Base-by-base conservation (phyloP, 1,139 yeast genomes). In the Suhomyces choctaworum region DNA sequence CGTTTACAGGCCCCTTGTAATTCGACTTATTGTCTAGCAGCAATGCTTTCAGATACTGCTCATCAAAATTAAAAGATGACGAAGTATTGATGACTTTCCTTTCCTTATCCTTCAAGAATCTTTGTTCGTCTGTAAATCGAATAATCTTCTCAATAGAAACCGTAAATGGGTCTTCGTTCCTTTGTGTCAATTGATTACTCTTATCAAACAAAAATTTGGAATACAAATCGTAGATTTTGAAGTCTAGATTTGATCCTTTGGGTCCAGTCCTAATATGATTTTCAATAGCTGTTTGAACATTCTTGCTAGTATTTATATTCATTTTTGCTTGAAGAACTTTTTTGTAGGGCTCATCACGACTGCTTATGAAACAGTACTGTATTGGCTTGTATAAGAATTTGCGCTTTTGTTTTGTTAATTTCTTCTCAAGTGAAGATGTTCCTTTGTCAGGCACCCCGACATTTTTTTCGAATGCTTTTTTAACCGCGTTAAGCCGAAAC, bases 281-380 rank as follows among this genome's bases (percentile, higher is more conserved):
- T 24, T 35, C 32, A 4, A 32, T 27, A 1, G 30, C 24, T 9
- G 11, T 19, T 13, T 17, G 27, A n/a, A 32, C 25, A 7, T 13
- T 27, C 13, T 14, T 23, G 1, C 25, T 10, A 12, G 13, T 29
- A 3, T 30, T 22, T 16, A 29, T 23, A 25, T 34, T 20, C 36
- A 29, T 27, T 32, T 41, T 45, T 20, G 31, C 34, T 31, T 39
- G 38, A 4, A 48, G 35, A 22, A 47, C 29, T 11, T 39, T 34
- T 16, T 47, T 42, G 28, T 43, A 51, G 1, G 47, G 34, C n/a
- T 42, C 42, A 15, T 47, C 46, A 9, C 47, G 35, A 10, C 43
- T 48, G 9, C 52, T 48, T 11, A 59, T 41, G 21, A 60, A 58
- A 17, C 62, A 56, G 38, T 40, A 57, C 33, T 62, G 67, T 9